A percentile compares a stretch with the other conserved stretches of the same genome.
Conservation (phyloP, 192 early-diverging fungal species). For the Backusella luteola region DNA sequence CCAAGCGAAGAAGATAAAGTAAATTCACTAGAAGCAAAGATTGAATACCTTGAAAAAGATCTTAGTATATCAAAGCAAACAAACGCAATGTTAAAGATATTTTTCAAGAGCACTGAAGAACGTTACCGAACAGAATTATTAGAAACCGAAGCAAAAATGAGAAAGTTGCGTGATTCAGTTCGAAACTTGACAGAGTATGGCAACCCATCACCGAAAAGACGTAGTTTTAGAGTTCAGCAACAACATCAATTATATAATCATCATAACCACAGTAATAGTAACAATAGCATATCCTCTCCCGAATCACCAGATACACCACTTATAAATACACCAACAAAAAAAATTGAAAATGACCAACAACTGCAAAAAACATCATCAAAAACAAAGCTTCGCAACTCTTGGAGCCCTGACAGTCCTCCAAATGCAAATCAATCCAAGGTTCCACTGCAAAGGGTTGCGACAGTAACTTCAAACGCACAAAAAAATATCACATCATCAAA, state of each 20-base stretch:
- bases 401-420: not conserved
- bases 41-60: constrained; percentile 27
- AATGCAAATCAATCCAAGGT: not conserved
- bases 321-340: not conserved
- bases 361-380: not conserved
- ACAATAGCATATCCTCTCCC: not conserved
- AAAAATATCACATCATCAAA: not conserved
- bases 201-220: constrained; percentile 20
- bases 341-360: not conserved
- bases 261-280: constrained; percentile 4
- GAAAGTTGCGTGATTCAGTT: constrained; percentile 24
- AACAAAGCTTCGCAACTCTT: constrained; percentile 3
- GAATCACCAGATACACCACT: not conserved
- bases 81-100: constrained; percentile 22
- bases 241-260: constrained; percentile 5
- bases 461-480: not conserved
- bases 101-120: constrained; percentile 19
- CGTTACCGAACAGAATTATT: constrained; percentile 25
- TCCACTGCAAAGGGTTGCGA: not conserved
- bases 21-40: constrained; percentile 26
- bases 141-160: constrained; percentile 32
- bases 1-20: constrained; percentile 18
- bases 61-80: constrained; percentile 30
- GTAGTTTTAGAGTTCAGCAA: not conserved
- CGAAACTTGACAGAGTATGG: constrained; percentile 28